A percentile compares a stretch with the other conserved stretches of the same genome.
These are phyloP conservation scores for Pythium sp. DNA, from an alignment of 352 stramenopile species.

Conservation along the genomic window DNA sequence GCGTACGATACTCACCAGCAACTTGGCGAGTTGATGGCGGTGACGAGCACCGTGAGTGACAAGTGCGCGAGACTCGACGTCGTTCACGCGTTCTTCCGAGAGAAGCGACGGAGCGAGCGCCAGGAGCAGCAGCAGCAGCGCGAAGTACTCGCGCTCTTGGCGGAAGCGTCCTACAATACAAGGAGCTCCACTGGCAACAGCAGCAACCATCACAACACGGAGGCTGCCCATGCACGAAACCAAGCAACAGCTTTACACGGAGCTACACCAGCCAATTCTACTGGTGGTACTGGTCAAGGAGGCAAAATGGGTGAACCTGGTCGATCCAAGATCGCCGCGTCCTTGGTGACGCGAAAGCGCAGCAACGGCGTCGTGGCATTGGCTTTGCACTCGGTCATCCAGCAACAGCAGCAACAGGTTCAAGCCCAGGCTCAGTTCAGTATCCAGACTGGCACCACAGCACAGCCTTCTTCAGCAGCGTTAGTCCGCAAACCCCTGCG, in stretches of 20 bases:
- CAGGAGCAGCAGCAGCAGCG: constrained; percentile 36
- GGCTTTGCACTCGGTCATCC: background rate
- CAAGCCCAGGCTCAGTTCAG: background rate
- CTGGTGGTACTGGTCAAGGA: background rate
- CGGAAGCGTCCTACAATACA: background rate
- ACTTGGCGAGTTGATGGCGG: constrained; percentile 1
- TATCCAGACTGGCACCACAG: background rate
- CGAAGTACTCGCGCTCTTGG: constrained; percentile 14
- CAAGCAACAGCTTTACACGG: background rate
- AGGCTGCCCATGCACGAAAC: background rate
- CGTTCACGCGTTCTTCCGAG: constrained; percentile 41
- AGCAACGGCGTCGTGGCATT: constrained; percentile 22
- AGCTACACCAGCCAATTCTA: background rate
- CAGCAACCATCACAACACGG: background rate
- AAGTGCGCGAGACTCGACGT: constrained; percentile 23
- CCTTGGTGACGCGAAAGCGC: constrained; percentile 14
- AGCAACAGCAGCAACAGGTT: constrained; percentile 8
- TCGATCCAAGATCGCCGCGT: background rate
- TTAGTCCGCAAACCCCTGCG: background rate
- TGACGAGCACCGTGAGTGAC: constrained; percentile 3
- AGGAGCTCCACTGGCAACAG: background rate
- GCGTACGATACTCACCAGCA: background rate
- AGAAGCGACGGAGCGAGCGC: constrained; percentile 36
- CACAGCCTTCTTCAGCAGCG: background rate
- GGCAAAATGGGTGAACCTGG: background rate